Evolutionary conservation across 495 filamentous ascomycete species (phyloP), one percentile per base, ranked within the genome.

Genomic region (Aspergillus conjunctus): DNA sequence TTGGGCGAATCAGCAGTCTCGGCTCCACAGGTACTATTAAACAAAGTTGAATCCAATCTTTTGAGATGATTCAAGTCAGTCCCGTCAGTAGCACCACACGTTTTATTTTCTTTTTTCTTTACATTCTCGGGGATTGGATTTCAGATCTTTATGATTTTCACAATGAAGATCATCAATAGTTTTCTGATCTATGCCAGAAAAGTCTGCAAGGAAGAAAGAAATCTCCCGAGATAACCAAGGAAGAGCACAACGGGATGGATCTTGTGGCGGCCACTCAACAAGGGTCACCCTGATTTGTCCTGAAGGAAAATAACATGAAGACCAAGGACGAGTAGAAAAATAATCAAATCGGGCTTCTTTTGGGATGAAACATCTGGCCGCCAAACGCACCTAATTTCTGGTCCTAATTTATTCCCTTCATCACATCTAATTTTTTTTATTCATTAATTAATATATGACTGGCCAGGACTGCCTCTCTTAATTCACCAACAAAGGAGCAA

Each of bases 171-270:
- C 37, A 14, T 2, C 11, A 41, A n/a, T 41, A 9, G 8, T 41
- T 41, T 11, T 41, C 9, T 41, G 37, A 41, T 41, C 5, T n/a
- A 12, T 39, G 3, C 37, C 11, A 41, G 15, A 41, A 41, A 7
- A 7, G 12, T 41, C 11, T 8, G 15, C 15, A 11, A 41, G 15
- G 37, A 41, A n/a, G 3, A n/a, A 41, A 11, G 15, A 41, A 41
- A 41, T 14, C 12, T 8, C 6, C 37, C 9, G 37, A 41, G 37
- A 41, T 41, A 41, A 41, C 37, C 37, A 41, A 41, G 37, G 37
- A n/a, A 41, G 6, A 53, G 32, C 26, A 54, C 30, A 33, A 54
- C 15, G 33, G 11, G 51, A 18, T 54, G 30, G 49, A 51, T 51
- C 49, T 51, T 17, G 50, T 15, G 37, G 37, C 37, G 9, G 37